Percentiles rank a stretch among this genome's conserved stretches.
Evolutionary conservation across 306 rosid genomes (phyloP).

Genomic region (Dryas drummondii): DNA sequence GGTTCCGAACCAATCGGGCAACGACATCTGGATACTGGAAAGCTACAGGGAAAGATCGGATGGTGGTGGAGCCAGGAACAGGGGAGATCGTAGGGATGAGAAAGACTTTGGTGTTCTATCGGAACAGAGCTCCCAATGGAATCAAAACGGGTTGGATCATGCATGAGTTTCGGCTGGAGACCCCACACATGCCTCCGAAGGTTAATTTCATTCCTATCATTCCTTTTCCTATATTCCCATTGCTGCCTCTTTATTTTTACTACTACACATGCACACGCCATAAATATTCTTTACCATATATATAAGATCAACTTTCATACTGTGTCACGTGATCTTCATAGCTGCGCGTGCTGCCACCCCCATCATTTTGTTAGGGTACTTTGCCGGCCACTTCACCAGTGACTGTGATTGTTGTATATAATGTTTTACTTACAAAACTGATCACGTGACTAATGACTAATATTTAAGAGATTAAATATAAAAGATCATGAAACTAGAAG

Average conservation of each 20-base stretch:
- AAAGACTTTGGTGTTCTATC: conserved; percentile 87
- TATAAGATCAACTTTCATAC: background rate
- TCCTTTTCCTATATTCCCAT: background rate
- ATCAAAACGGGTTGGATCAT: conserved; percentile 95
- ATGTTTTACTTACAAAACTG: too few relatives aligned
- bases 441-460: too few relatives aligned
- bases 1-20: conserved; percentile 80
- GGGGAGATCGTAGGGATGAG: conserved; percentile 88
- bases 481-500: too few relatives aligned
- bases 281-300: background rate
- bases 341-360: background rate
- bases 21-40: conserved; percentile 93
- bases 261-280: background rate
- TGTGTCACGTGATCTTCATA: background rate
- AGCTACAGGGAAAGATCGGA: conserved; percentile 94
- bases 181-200: conserved; percentile 99
- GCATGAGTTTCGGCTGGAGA: conserved; percentile 97
- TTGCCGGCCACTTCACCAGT: background rate
- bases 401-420: too few relatives aligned
- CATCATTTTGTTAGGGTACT: background rate
- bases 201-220: conserved; percentile 27
- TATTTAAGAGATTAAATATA: too few relatives aligned
- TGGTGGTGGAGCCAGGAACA: conserved; percentile 67
- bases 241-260: conserved; percentile 4
- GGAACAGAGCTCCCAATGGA: conserved; percentile 91